These are phyloP conservation scores for Exophiala oligosperma DNA, from an alignment of 2,329 filamentous ascomycete genomes.

Conservation along the genomic window DNA sequence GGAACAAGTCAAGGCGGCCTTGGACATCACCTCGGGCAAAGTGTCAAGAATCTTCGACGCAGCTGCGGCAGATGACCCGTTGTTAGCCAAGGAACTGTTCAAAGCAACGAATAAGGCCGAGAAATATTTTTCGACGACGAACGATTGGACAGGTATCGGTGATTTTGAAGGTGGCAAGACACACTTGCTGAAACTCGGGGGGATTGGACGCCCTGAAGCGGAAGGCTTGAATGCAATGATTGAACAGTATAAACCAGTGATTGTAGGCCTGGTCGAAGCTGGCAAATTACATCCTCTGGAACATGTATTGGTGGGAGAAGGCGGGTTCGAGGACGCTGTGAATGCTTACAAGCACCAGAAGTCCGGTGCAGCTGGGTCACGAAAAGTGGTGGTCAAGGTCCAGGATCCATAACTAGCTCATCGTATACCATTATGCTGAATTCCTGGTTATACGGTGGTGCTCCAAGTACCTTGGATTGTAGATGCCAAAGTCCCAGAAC, in stretches of 20 bases:
- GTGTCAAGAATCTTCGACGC: conserved; percentile 35
- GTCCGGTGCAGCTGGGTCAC: conserved; percentile 25
- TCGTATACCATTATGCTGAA: background rate
- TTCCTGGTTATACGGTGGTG: background rate
- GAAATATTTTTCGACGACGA: conserved; percentile 32
- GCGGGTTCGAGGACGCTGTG: conserved; percentile 29
- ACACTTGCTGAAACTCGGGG: conserved; percentile 19
- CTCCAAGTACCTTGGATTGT: background rate
- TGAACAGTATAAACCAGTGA: conserved; percentile 27
- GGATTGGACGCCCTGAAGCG: conserved; percentile 26
- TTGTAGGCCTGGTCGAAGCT: conserved; percentile 26
- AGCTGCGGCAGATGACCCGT: conserved; percentile 32
- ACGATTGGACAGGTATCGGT: conserved; percentile 25
- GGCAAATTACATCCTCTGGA: conserved; percentile 23
- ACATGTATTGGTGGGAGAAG: conserved; percentile 29
- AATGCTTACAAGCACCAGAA: conserved; percentile 29
- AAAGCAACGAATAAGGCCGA: conserved; percentile 22
- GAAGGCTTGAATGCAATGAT: conserved; percentile 26
- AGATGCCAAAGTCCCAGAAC: too few species aligned
- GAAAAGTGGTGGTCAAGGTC: conserved; percentile 31
- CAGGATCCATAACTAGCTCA: conserved; percentile 22
- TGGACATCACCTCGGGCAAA: conserved; percentile 31
- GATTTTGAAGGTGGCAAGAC: conserved; percentile 31
- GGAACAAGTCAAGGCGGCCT: conserved; percentile 32
- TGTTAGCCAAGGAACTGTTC: conserved; percentile 30